Base-by-base conservation (phyloP, 2,329 filamentous ascomycete species). In the Rhinocladiella similis region DNA sequence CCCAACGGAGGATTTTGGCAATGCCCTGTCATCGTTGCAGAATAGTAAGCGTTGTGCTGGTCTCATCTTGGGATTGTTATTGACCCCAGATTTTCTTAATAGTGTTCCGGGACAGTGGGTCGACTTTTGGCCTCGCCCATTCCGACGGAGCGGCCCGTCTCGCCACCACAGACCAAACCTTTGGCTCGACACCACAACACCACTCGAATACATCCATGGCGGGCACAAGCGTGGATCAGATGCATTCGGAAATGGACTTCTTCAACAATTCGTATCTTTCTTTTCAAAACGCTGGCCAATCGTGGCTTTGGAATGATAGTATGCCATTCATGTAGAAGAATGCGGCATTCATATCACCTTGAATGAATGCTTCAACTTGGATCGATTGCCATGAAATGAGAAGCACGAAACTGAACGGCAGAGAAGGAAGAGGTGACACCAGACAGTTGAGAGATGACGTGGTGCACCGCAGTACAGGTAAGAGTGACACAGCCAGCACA, bases 301-400 rank as follows among this genome's bases (percentile, higher is more conserved):
- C 29, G 19, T 53, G 50, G 50, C 16, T 53, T 2, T 53, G 50
- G 50, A 45, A 47, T n/a, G 29, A 47, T 14, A 20, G 25, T 16
- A 25, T 29, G n/a, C 19, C 43, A n/a, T 46, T 27, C n/a, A 33
- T 33, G 29, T 33, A 33, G 10, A 33, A 10, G 7, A 9, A 10
- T 6, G 10, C 10, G 7, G 10, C 29, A 33, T 33, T 7, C 29
- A 33, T 1, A 16, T 5, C 43, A 25, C 12, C 43, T 14, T 13
- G 13, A n/a, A 6, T 3, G 14, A 7, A 41, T 16, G 13, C 16
- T 3, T 18, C 38, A 41, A 12, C 7, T 38, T 38, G 18, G 35
- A 16, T 41, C 16, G 38, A 33, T 33, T 12, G 38, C 25, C 3
- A 27, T 27, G 25, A 3, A 7, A 27, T 41, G 38, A 13, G 2